phyloP scores from a whole-genome alignment of 768 basidiomycete genomes.

The Multifurca ochricompacta region DNA sequence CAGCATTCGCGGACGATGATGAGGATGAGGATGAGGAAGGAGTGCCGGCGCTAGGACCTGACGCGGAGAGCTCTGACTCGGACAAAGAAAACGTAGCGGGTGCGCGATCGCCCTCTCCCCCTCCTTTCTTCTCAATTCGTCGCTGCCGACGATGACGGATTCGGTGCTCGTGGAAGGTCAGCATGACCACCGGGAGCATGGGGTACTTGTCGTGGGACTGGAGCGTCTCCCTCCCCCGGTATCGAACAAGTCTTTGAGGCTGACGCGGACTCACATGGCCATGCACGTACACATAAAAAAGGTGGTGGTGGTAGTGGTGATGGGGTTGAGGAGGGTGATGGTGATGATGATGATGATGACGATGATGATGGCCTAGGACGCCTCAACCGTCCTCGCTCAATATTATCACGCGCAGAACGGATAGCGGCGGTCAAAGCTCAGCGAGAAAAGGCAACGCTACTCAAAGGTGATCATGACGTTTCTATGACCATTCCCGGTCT shows the following conservation, averaged over 20 bases:
- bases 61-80: conserved; percentile 47
- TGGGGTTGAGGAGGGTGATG: no score
- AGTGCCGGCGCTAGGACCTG: conserved; percentile 40
- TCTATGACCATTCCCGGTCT: no score
- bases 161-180: conserved; percentile 26
- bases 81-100: conserved; percentile 36
- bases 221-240: conserved; percentile 53
- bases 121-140: neutral
- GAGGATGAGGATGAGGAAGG: conserved; percentile 40
- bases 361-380: conserved; percentile 21
- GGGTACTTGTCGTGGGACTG: conserved; percentile 43
- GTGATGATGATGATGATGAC: conserved; percentile 71
- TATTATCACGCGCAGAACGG: conserved; percentile 66
- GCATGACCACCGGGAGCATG: conserved; percentile 37
- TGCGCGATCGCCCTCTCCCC: conserved; percentile 23
- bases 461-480: no score
- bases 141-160: conserved; percentile 16
- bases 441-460: conserved; percentile 39
- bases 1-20: conserved; percentile 32
- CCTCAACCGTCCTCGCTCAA: conserved; percentile 54
- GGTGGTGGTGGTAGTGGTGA: no score
- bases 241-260: conserved; percentile 82
- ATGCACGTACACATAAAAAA: no score
- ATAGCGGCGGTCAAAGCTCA: conserved; percentile 51
- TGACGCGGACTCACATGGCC: conserved; percentile 37